Conservation (phyloP, 2,329 filamentous ascomycete species). For the Amesomyces nigricolor region DNA sequence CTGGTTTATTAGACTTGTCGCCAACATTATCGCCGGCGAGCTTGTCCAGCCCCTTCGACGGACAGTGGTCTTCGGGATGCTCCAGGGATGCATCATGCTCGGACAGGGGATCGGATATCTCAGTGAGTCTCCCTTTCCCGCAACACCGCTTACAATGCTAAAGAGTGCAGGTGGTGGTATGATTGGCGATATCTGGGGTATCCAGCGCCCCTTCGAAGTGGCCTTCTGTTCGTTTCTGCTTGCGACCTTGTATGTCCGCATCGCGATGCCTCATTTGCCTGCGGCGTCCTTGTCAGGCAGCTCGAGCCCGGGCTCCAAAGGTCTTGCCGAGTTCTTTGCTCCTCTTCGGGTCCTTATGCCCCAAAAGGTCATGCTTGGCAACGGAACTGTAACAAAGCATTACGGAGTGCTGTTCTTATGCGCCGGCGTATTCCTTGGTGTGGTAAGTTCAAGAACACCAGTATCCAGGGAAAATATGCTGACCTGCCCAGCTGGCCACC, state of each 20-base stretch:
- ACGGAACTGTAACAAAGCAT: conserved; percentile 49
- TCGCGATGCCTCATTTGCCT: conserved; percentile 46
- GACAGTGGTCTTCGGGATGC: conserved; percentile 58
- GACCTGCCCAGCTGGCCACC: conserved; percentile 48
- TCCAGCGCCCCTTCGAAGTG: conserved; percentile 58
- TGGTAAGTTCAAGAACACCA: conserved; percentile 37
- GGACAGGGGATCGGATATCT: conserved; percentile 60
- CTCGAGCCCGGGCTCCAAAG: conserved; percentile 30
- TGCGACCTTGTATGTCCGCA: conserved; percentile 37
- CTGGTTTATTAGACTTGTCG: conserved; percentile 41
- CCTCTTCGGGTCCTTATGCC: conserved; percentile 58
- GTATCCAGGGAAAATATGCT: background rate
- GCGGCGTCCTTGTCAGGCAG: conserved; percentile 35
- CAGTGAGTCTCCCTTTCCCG: conserved; percentile 32
- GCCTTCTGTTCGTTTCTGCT: conserved; percentile 53
- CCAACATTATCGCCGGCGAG: conserved; percentile 65
- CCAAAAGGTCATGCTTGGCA: conserved; percentile 45
- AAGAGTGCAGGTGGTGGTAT: conserved; percentile 50
- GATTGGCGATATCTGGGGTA: conserved; percentile 57
- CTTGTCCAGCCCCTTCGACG: conserved; percentile 53
- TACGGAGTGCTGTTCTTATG: conserved; percentile 60
- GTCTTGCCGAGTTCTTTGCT: conserved; percentile 53
- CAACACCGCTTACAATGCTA: background rate
- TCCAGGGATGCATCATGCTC: conserved; percentile 63
- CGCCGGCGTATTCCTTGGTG: conserved; percentile 59